Evolutionary conservation across 257 asterid species (phyloP).

Genomic region (Linderniella brevidens): DNA sequence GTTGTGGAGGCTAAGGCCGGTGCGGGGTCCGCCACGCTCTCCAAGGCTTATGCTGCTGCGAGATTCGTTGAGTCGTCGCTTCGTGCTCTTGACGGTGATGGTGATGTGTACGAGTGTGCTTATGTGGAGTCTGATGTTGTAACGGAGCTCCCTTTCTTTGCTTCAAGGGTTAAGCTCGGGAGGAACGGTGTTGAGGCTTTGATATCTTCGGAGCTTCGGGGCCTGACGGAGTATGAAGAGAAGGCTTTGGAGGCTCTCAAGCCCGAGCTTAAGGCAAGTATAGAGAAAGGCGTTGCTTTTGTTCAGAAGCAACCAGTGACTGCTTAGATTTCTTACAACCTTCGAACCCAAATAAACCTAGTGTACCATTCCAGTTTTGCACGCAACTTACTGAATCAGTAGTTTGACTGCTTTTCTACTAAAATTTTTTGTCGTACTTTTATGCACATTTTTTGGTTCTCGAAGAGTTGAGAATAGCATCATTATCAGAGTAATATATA

Average conservation of each 20-base stretch:
- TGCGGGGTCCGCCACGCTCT: constrained; percentile 66
- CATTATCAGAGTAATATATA: no score
- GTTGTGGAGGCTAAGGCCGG: constrained; percentile 72
- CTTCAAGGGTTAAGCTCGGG: constrained; percentile 50
- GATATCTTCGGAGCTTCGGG: constrained; percentile 40
- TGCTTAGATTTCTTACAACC: constrained; percentile 13
- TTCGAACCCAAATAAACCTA: no score
- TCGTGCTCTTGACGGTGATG: constrained; percentile 53
- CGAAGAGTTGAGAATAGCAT: no score
- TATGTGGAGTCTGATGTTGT: constrained; percentile 32
- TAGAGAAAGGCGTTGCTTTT: constrained; percentile 44
- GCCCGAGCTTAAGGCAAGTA: constrained; percentile 45
- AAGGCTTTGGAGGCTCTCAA: constrained; percentile 49
- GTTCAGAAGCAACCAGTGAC: constrained; percentile 33
- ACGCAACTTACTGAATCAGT: no score
- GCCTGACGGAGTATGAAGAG: constrained; percentile 41
- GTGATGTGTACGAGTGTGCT: constrained; percentile 48
- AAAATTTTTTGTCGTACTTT: no score
- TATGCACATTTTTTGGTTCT: no score
- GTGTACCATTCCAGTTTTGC: no score
- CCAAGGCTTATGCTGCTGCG: constrained; percentile 65
- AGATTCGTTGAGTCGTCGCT: constrained; percentile 55
- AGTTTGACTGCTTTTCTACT: no score
- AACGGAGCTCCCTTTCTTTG: constrained; percentile 53
- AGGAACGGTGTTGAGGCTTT: constrained; percentile 49